A percentile compares a stretch with the other conserved stretches of the same genome.
Conservation (phyloP, 2,329 filamentous ascomycete genomes). For the Fusarium oxysporum region DNA sequence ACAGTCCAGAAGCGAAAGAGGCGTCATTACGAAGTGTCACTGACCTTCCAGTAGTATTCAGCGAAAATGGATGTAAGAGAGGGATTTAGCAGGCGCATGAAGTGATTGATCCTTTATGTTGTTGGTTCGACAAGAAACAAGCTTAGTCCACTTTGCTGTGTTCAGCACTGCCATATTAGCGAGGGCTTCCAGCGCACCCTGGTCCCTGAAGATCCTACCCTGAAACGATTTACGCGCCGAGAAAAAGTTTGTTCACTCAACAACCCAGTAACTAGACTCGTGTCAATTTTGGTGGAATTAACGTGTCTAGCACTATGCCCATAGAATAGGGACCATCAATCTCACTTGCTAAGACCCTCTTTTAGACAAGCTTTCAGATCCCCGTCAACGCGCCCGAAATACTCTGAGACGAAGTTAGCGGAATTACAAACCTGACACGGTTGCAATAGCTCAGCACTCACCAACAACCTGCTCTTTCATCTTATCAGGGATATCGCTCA, state of each 20-base stretch:
- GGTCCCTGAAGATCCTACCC: no score
- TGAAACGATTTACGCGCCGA: background rate
- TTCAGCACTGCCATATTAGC: background rate
- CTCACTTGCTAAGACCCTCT: background rate
- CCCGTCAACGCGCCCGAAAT: constrained; percentile 9
- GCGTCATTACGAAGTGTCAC: background rate
- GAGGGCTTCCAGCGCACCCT: fast-evolving
- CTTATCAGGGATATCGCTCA: constrained; percentile 27
- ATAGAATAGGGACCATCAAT: background rate
- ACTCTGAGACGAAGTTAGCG: background rate
- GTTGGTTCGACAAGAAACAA: background rate
- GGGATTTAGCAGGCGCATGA: background rate
- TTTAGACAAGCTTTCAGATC: background rate
- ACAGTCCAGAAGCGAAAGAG: background rate
- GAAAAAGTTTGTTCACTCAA: background rate
- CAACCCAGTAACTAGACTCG: background rate
- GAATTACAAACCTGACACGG: background rate
- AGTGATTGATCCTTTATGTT: background rate
- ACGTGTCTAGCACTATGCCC: background rate
- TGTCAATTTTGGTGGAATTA: background rate
- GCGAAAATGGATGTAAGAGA: background rate
- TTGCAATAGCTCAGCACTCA: background rate
- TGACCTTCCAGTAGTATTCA: background rate
- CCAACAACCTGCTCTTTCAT: constrained; percentile 25
- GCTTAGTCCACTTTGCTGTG: background rate